Evolutionary conservation across 495 filamentous ascomycete species (phyloP), one percentile per base, ranked within the genome.

Genomic region (Aspergillus leporis): DNA sequence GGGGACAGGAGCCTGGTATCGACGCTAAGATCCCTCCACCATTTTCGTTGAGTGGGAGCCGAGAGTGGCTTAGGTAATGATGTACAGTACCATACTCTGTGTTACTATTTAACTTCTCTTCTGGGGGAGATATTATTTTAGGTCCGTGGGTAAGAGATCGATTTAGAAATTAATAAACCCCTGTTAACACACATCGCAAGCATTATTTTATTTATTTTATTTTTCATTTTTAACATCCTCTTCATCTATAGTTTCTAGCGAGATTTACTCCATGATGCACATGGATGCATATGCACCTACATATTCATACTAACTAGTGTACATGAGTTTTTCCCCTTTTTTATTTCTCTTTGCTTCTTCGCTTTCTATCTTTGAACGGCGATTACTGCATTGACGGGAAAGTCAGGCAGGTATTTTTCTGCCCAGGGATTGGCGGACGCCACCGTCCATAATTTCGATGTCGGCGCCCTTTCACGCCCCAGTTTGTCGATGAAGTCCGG

Each of bases 351-450:
- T 22, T 23, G 18, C 8, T 47, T 1, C 3, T 47, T 22, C 12
- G 23, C 5, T 23, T 22, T 23, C 2, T 3, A 22, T 47, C 8
- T 23, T 22, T 47, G 19, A 47, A 23, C 43, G 19, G 43, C 19
- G 43, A 38, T 36, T 32, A 52, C 34, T 32, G 18, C 19, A 32
- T 36, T 52, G 19, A 36, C 31, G 10, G 21, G 7, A 16, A 34
- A 30, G 50, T 23, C 31, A 41, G 38, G 38, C 38, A 41, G 38
- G 50, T 38, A 25, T 53, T 38, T 38, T 53, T 53, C 34, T 53
- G 32, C 51, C 51, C 51, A 25, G 51, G 51, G 32, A 53, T 22
- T 22, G 19, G 18, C 51, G 51, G n/a, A 41, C 51, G 43, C 43
- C 43, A 47, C 43, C 43, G 7, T 47, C 19, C 43, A 47, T 47